Base-by-base conservation (phyloP, 805 yeast genomes). In the Sungouiozyma ichnusensis region DNA sequence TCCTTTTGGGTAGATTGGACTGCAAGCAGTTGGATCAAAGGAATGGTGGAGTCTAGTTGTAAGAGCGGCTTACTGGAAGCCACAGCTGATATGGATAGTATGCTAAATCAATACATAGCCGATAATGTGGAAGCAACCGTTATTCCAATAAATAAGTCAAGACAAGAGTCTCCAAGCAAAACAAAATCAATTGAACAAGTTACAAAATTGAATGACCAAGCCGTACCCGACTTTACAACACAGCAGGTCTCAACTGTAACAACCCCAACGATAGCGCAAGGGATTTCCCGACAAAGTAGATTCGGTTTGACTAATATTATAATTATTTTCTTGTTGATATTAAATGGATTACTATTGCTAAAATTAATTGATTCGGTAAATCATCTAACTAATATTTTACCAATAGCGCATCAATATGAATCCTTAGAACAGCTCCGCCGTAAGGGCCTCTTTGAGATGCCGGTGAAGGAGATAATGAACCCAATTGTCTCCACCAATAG, bases 1-100 rank as follows among this genome's bases (percentile, higher is more conserved):
- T 72, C 86, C 9, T 82, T 73, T 58, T 74, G 76, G 66, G 73
- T 88, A 31, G 81, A 82, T 40, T 90, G 97, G 97, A 74, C 81
- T 0, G 94, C 88, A 5, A 73, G 79, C 41, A 81, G 94, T 42
- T 90, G 96, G 96, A 75, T 90, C 53, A 88, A 85, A 57, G 73
- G 82, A 9, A 77, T 94, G 35, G 80, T 90, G 48, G 97, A 90
- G 54, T 81, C 76, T 49, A 87, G 87, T 44, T 78, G 94, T 11
- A 63, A 71, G 36, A 75, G 78, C 24, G 97, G 97, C 0, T 95
- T 86, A 55, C 66, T 69, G 36, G 69, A 74, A 5, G 76, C 77
- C 4, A 74, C 82, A 14, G 67, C 65, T 36, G 73, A 67, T 11
- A 62, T 81, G 34, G 36, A 59, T 3, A 47, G 48, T 6, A 29